Conservation (phyloP, 2,329 filamentous ascomycete genomes). For the Penicillium hordei region DNA sequence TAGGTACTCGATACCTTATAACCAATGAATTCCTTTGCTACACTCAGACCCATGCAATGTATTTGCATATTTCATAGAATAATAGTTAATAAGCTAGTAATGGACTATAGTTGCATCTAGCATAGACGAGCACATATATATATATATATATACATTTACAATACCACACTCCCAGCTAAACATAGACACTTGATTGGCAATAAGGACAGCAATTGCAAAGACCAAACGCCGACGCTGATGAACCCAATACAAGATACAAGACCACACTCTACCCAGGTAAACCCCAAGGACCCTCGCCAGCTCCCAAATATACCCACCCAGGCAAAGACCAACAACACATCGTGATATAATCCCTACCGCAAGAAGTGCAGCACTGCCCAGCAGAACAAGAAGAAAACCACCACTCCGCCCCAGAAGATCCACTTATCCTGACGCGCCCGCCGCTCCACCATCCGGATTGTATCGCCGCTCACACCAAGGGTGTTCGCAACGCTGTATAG, state of each 20-base stretch:
- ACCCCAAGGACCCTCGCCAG: background rate
- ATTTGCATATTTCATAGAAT: background rate
- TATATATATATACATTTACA: conserved; percentile 9
- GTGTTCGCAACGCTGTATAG: conserved; percentile 94
- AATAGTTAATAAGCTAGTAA: background rate
- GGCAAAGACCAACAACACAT: background rate
- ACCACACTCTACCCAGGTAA: background rate
- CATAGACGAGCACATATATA: background rate
- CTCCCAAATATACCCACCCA: background rate
- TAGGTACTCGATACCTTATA: background rate
- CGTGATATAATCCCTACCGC: conserved; percentile 50
- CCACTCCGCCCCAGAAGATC: conserved; percentile 87
- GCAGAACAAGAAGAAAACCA: conserved; percentile 87
- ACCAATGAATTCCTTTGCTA: too few relatives aligned
- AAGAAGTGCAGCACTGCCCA: conserved; percentile 87
- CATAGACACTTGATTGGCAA: conserved; percentile 2
- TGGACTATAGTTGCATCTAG: background rate
- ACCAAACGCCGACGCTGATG: conserved; percentile 36
- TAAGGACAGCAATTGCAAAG: conserved; percentile 3
- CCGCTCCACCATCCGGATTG: conserved; percentile 93
- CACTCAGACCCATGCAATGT: background rate
- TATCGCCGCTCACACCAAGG: conserved; percentile 88
- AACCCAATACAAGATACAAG: conserved; percentile 18
- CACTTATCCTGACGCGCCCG: conserved; percentile 94
- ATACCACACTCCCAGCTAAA: background rate